Evolutionary conservation across 805 yeast genomes (phyloP).

Genomic region (Zygosaccharomyces gambellarensis): DNA sequence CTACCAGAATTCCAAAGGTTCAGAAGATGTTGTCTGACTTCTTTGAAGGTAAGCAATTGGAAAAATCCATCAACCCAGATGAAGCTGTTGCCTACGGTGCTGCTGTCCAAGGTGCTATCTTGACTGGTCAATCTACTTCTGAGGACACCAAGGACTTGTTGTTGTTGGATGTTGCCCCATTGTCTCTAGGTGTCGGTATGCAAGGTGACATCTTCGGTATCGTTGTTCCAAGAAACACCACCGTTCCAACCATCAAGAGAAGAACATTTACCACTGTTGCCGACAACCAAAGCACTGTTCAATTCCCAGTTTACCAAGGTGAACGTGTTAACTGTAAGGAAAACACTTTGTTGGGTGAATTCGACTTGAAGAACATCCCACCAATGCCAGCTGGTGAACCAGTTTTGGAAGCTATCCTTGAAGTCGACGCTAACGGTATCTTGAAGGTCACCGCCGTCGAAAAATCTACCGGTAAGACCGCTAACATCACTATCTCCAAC

Average conservation of each 20-base stretch:
- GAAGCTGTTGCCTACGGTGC: slow-evolving; percentile 99
- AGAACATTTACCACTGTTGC: slow-evolving; percentile 98
- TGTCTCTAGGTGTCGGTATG: slow-evolving; percentile 99
- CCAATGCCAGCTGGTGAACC: slow-evolving; percentile 99
- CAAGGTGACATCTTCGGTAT: slow-evolving; percentile 99
- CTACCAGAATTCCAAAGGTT: slow-evolving; percentile 98
- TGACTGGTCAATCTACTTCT: slow-evolving; percentile 85
- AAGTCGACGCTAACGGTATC: slow-evolving; percentile 99
- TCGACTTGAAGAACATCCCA: slow-evolving; percentile 96
- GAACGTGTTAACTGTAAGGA: slow-evolving; percentile 98
- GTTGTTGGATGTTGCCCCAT: slow-evolving; percentile 95
- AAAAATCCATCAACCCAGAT: slow-evolving; percentile 96
- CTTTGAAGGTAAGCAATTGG: slow-evolving; percentile 95
- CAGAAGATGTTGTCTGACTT: slow-evolving; percentile 90
- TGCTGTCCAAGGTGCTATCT: slow-evolving; percentile 98
- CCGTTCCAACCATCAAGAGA: slow-evolving; percentile 98
- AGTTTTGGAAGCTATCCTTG: slow-evolving; percentile 97
- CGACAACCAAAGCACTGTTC: slow-evolving; percentile 98
- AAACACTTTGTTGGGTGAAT: slow-evolving; percentile 97
- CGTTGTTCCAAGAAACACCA: slow-evolving; percentile 98
- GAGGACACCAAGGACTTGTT: slow-evolving; percentile 94
- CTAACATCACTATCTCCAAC: slow-evolving; percentile 98
- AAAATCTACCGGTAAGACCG: slow-evolving; percentile 97
- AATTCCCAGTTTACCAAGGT: slow-evolving; percentile 99
- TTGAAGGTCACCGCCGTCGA: slow-evolving; percentile 98